Evolutionary conservation across 73 alveolate genomes (phyloP).

Genomic region (Breviolum minutum): DNA sequence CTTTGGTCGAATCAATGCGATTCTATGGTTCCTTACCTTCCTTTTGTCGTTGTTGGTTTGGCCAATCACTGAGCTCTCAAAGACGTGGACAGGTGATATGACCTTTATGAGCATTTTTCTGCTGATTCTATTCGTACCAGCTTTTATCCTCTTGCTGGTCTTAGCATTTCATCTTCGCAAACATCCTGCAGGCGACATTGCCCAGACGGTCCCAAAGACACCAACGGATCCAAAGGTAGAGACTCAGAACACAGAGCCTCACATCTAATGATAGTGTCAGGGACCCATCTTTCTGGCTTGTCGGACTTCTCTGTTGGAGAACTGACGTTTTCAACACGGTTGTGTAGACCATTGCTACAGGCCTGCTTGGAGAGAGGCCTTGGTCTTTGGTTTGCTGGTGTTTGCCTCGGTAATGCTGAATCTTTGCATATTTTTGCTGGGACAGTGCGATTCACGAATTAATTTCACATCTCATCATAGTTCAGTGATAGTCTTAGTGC

Average conservation of each 20-base stretch:
- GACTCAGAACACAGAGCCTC: not conserved
- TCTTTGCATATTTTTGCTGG: no score
- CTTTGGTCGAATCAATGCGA: slow-evolving; percentile 75
- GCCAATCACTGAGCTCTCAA: slow-evolving; percentile 43
- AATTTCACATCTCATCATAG: no score
- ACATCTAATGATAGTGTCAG: not conserved
- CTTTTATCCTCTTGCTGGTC: not conserved
- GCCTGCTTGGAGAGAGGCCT: no score
- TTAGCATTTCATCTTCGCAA: slow-evolving; percentile 10
- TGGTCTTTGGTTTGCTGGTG: not conserved
- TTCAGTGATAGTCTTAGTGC: no score
- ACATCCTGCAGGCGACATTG: slow-evolving; percentile 48
- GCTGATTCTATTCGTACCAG: slow-evolving; percentile 28
- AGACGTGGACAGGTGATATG: slow-evolving; percentile 4
- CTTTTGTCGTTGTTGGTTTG: not conserved
- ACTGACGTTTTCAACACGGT: not conserved
- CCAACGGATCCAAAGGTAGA: no score
- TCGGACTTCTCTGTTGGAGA: not conserved
- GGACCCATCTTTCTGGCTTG: not conserved
- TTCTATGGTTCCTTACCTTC: slow-evolving; percentile 21
- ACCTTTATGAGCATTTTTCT: not conserved
- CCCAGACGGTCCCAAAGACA: not conserved
- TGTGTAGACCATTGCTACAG: not conserved
- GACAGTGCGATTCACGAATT: no score
- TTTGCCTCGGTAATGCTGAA: no score